Percentiles rank a stretch among this genome's conserved stretches.
Evolutionary conservation across 2,329 filamentous ascomycete genomes (phyloP).

Genomic region (Aspergillus flavus): DNA sequence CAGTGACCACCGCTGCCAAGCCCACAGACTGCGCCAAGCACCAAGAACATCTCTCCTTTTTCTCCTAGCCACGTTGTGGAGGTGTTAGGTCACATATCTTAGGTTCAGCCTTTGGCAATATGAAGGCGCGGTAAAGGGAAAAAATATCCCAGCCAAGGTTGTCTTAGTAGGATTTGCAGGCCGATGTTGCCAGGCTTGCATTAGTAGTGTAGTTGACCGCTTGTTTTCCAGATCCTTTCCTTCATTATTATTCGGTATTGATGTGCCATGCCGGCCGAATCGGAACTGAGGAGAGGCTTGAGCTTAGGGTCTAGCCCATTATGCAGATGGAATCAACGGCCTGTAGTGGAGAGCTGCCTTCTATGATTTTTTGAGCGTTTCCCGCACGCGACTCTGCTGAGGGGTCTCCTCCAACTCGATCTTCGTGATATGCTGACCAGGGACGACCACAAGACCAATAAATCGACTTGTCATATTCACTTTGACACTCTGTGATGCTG

Average conservation of each 20-base stretch:
- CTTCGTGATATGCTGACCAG: slow-evolving; percentile 80
- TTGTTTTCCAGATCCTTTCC: background rate
- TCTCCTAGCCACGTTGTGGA: slow-evolving; percentile 26
- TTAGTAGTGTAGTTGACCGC: slow-evolving; percentile 2
- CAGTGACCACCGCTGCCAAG: slow-evolving; percentile 23
- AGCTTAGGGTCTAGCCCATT: slow-evolving; percentile 4
- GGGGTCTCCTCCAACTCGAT: slow-evolving; percentile 78
- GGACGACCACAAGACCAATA: slow-evolving; percentile 86
- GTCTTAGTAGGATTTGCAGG: background rate
- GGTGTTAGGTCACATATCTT: slow-evolving; percentile 14
- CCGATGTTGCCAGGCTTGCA: background rate
- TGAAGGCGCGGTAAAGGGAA: background rate
- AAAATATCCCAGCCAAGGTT: slow-evolving; percentile 9
- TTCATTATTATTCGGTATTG: background rate
- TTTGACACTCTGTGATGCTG: slow-evolving; percentile 46
- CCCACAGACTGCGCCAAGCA: slow-evolving; percentile 23
- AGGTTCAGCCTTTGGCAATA: slow-evolving; percentile 18
- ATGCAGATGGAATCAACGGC: background rate
- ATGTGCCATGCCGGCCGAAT: slow-evolving; percentile 3
- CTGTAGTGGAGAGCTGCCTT: slow-evolving; percentile 11
- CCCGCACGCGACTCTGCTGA: slow-evolving; percentile 24
- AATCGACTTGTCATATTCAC: slow-evolving; percentile 81
- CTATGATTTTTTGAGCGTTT: slow-evolving; percentile 20
- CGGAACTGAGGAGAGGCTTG: slow-evolving; percentile 1
- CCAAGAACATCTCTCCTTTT: slow-evolving; percentile 17